Conservation (phyloP, 2,329 filamentous ascomycete genomes). For the Lachnellula suecica region DNA sequence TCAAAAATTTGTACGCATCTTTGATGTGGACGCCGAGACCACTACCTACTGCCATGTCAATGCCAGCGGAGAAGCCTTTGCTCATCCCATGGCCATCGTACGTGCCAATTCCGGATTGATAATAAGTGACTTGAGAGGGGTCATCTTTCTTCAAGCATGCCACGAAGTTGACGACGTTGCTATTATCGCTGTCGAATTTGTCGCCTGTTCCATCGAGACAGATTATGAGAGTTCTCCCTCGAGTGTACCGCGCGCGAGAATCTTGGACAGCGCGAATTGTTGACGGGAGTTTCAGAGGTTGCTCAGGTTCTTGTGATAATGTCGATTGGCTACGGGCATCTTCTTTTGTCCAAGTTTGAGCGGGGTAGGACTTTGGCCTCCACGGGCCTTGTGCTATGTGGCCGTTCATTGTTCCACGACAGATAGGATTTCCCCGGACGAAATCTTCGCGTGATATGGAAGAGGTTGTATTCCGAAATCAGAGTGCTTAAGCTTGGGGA, state of each 20-base stretch:
- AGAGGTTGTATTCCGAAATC: too few relatives aligned
- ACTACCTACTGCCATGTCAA: conserved; percentile 44
- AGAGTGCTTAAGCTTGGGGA: too few relatives aligned
- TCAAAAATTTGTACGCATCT: conserved; percentile 44
- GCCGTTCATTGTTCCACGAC: conserved; percentile 5
- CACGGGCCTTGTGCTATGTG: conserved; percentile 3
- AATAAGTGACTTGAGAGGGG: conserved; percentile 39
- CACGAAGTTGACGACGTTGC: conserved; percentile 44
- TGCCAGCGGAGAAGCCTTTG: conserved; percentile 37
- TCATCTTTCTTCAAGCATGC: conserved; percentile 43
- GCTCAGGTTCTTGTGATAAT: conserved; percentile 4
- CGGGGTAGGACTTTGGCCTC: conserved; percentile 18
- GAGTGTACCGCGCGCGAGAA: conserved; percentile 1
- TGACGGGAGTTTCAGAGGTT: conserved; percentile 8
- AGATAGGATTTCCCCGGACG: background rate
- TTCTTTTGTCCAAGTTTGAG: conserved; percentile 14
- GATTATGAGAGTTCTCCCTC: conserved; percentile 34
- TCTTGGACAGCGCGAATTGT: conserved; percentile 18
- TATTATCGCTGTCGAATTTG: conserved; percentile 42
- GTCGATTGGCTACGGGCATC: conserved; percentile 6
- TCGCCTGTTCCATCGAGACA: conserved; percentile 46
- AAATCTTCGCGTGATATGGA: too few relatives aligned
- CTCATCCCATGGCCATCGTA: conserved; percentile 40
- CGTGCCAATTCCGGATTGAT: conserved; percentile 46
- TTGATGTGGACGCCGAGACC: conserved; percentile 41